Conservation (phyloP, 2,329 filamentous ascomycete genomes). For the Ascocoryne sarcoides region DNA sequence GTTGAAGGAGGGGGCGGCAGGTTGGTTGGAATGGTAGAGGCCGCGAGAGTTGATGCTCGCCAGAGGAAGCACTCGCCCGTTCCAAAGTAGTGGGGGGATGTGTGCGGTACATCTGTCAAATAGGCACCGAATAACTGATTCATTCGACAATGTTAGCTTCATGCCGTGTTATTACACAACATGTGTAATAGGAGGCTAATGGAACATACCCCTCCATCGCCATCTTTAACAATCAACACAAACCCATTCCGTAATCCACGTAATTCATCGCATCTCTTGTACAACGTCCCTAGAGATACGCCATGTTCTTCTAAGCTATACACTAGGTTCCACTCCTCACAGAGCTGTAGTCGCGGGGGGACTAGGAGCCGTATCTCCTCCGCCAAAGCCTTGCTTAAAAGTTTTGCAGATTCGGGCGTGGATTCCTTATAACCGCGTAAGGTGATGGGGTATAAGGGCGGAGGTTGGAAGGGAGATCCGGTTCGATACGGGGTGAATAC, state of each 20-base stretch:
- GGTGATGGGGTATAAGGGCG: conserved; percentile 73
- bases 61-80: conserved; percentile 95
- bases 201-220: conserved; percentile 57
- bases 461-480: conserved; percentile 74
- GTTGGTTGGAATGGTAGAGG: conserved; percentile 35
- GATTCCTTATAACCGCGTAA: conserved; percentile 57
- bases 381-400: conserved; percentile 66
- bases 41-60: conserved; percentile 60
- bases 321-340: conserved; percentile 75
- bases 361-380: conserved; percentile 90
- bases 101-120: conserved; percentile 79
- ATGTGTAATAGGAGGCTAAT: too few relatives aligned
- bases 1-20: conserved; percentile 60
- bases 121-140: conserved; percentile 79
- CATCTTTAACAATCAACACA: conserved; percentile 78
- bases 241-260: conserved; percentile 70
- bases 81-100: conserved; percentile 78
- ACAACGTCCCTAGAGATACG: conserved; percentile 77
- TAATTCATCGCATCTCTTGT: conserved; percentile 65
- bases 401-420: conserved; percentile 49
- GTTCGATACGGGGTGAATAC: conserved; percentile 39
- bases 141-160: background rate
- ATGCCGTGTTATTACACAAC: background rate
- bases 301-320: conserved; percentile 93
- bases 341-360: conserved; percentile 76